Conservation (phyloP, 176 grass and related monocot species). For the Neostapfia colusana region DNA sequence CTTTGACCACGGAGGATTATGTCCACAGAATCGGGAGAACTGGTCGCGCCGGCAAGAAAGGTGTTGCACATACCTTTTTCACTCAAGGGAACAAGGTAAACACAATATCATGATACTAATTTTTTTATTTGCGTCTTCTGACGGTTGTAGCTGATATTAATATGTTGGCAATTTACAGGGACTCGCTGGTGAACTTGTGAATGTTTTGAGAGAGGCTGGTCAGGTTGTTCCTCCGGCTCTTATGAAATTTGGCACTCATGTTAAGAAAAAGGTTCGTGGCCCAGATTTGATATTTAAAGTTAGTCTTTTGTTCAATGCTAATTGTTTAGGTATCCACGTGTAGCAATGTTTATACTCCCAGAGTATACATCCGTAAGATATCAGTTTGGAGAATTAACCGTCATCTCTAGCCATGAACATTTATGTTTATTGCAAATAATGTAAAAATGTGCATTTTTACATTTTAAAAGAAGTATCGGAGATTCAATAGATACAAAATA, state of each 20-base stretch:
- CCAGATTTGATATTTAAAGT: slow-evolving; percentile 12
- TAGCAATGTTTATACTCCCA: not conserved
- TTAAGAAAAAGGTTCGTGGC: slow-evolving; percentile 94
- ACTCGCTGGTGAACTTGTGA: slow-evolving; percentile 94
- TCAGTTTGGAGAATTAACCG: no score
- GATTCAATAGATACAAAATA: no score
- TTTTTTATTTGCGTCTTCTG: not conserved
- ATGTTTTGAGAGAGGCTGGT: slow-evolving; percentile 93
- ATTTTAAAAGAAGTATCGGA: no score
- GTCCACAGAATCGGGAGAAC: slow-evolving; percentile 96
- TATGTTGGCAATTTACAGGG: slow-evolving; percentile 45
- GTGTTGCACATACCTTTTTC: slow-evolving; percentile 96
- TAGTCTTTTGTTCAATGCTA: slow-evolving; percentile 18
- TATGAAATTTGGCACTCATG: slow-evolving; percentile 91
- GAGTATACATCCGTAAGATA: no score
- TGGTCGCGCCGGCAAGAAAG: slow-evolving; percentile 92
- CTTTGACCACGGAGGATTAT: slow-evolving; percentile 96
- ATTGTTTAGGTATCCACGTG: not conserved
- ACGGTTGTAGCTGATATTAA: not conserved
- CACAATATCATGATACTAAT: not conserved
- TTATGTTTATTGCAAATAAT: no score
- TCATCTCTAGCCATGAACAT: no score
- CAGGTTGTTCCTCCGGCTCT: slow-evolving; percentile 77
- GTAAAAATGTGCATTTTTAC: no score
- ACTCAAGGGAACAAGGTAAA: slow-evolving; percentile 84